phyloP scores from a whole-genome alignment of 2,329 filamentous ascomycete species.

The Ophiostoma himal-ulmi region DNA sequence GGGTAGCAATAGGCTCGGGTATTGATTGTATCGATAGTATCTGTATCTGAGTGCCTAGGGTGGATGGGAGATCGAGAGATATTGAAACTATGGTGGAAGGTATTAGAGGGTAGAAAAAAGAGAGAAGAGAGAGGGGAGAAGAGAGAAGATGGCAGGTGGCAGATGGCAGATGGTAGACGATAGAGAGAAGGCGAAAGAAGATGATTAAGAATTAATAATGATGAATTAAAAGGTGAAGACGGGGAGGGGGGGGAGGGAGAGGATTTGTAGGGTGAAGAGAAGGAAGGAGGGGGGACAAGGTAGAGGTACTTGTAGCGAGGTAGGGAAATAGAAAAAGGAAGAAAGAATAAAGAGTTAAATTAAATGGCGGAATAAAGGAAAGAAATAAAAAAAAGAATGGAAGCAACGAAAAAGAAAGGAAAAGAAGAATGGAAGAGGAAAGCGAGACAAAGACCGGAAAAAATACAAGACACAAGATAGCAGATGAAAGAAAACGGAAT shows the following conservation, averaged over 20 bases:
- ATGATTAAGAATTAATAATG: neutral
- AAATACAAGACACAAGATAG: conserved; percentile 7
- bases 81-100: neutral
- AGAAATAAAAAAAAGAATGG: neutral
- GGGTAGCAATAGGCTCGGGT: neutral
- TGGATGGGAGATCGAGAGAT: conserved; percentile 14
- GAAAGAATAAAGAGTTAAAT: conserved; percentile 11
- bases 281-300: conserved; percentile 15
- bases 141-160: neutral
- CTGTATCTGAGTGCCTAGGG: neutral
- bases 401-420: conserved; percentile 12
- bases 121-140: neutral
- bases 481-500: conserved; percentile 12
- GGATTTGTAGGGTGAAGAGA: conserved; percentile 11
- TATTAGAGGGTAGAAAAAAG: neutral
- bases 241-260: conserved; percentile 11
- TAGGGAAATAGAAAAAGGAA: neutral
- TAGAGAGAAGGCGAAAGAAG: conserved; percentile 5
- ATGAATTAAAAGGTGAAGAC: conserved; percentile 2
- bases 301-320: conserved; percentile 11
- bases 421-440: neutral
- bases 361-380: conserved; percentile 24
- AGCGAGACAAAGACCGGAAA: neutral
- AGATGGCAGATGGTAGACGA: neutral
- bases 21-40: neutral